These are phyloP conservation scores for Buddleja alternifolia DNA, from an alignment of 257 asterid genomes.

Conservation along the genomic window DNA sequence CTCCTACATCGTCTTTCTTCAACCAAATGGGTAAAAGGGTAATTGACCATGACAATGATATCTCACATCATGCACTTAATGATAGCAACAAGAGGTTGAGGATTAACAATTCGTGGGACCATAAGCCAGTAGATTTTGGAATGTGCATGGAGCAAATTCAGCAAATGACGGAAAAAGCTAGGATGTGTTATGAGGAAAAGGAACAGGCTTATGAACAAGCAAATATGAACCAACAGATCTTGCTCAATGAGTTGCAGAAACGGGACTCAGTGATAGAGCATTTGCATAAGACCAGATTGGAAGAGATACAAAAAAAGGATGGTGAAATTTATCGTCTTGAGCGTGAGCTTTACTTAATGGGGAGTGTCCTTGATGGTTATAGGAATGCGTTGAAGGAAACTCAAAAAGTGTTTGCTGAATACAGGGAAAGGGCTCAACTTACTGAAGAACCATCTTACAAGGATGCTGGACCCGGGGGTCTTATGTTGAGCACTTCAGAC, in stretches of 20 bases:
- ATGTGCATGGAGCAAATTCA: slow-evolving; percentile 65
- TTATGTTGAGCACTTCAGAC: slow-evolving; percentile 64
- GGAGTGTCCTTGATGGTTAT: slow-evolving; percentile 64
- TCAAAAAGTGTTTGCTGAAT: slow-evolving; percentile 64
- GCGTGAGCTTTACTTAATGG: slow-evolving; percentile 70
- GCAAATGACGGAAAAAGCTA: slow-evolving; percentile 49
- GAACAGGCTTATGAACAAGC: slow-evolving; percentile 50
- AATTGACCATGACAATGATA: slow-evolving; percentile 53
- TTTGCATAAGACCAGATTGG: slow-evolving; percentile 54
- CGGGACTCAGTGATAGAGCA: slow-evolving; percentile 55
- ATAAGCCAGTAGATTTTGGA: slow-evolving; percentile 53
- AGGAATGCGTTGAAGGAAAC: slow-evolving; percentile 74
- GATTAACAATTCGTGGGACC: slow-evolving; percentile 54
- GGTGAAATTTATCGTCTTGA: slow-evolving; percentile 56
- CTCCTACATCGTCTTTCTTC: slow-evolving; percentile 47
- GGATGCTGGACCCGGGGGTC: slow-evolving; percentile 80
- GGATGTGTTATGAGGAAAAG: slow-evolving; percentile 48
- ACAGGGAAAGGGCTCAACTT: slow-evolving; percentile 55
- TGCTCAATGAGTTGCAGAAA: slow-evolving; percentile 67
- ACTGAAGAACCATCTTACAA: slow-evolving; percentile 72
- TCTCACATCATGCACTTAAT: slow-evolving; percentile 38
- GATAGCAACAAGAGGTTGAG: slow-evolving; percentile 67
- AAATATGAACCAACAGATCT: slow-evolving; percentile 50
- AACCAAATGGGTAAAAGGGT: slow-evolving; percentile 63
- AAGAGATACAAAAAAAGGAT: slow-evolving; percentile 68